These are phyloP conservation scores for Platanthera guangdongensis DNA, from an alignment of 106 monocot genomes.

Conservation along the genomic window DNA sequence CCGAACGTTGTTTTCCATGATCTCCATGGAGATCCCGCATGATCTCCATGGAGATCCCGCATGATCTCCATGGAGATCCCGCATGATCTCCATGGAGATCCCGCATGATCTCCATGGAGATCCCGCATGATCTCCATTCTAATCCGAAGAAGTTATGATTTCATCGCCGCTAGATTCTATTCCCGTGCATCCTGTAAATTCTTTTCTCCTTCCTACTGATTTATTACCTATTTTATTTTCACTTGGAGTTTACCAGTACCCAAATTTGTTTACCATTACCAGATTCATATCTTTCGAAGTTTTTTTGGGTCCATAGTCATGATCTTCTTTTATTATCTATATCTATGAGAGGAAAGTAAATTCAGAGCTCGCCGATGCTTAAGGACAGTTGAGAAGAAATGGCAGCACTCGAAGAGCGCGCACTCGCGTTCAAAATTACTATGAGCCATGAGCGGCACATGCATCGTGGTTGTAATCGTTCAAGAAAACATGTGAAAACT, in stretches of 20 bases:
- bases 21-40: too few relatives aligned
- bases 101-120: too few relatives aligned
- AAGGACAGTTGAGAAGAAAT: slow-evolving; percentile 14
- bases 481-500: slow-evolving; percentile 84
- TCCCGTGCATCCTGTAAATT: slow-evolving; percentile 23
- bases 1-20: too few relatives aligned
- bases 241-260: too few relatives aligned
- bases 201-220: neutral
- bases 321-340: neutral
- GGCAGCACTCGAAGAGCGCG: slow-evolving; percentile 60
- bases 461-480: slow-evolving; percentile 73
- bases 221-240: too few relatives aligned
- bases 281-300: too few relatives aligned
- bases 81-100: too few relatives aligned
- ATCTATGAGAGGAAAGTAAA: slow-evolving; percentile 60
- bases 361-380: slow-evolving; percentile 62
- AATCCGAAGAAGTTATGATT: slow-evolving; percentile 31
- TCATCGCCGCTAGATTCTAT: slow-evolving; percentile 27
- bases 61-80: neutral
- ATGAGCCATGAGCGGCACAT: slow-evolving; percentile 53
- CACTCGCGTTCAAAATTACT: slow-evolving; percentile 73
- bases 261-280: neutral
- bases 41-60: too few relatives aligned
- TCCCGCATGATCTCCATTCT: neutral
- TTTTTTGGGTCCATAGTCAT: neutral